Percentiles rank a stretch among this genome's conserved stretches.
phyloP scores from a whole-genome alignment of 441 rosid genomes.

The Erodium chrysanthum region DNA sequence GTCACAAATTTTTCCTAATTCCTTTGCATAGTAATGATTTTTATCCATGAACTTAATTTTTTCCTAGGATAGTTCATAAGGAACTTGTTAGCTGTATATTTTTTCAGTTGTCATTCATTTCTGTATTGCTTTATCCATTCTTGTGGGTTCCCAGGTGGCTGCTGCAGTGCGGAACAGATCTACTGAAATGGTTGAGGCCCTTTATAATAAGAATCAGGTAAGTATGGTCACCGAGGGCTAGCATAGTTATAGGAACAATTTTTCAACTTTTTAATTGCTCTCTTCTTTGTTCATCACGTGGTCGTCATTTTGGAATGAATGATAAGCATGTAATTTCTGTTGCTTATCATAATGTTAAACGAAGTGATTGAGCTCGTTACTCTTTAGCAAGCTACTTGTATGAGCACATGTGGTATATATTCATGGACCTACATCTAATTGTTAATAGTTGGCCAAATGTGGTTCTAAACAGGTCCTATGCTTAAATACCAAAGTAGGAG shows the following conservation, averaged over 20 bases:
- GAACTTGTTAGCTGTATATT: not conserved
- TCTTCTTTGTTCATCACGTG: not conserved
- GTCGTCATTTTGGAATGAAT: not conserved
- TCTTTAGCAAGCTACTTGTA: not conserved
- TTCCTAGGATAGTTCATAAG: not conserved
- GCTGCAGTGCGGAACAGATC: conserved; percentile 58
- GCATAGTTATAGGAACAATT: no score
- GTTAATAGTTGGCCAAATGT: not conserved
- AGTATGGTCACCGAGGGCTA: not conserved
- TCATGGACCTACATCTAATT: not conserved
- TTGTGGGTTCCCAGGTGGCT: conserved; percentile 49
- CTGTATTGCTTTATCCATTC: conserved; percentile 11
- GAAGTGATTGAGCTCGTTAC: not conserved
- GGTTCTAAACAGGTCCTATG: not conserved
- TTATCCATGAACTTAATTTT: not conserved
- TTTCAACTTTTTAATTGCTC: not conserved
- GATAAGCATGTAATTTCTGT: not conserved
- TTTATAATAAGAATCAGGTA: conserved; percentile 77
- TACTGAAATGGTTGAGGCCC: conserved; percentile 77
- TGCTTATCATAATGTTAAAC: not conserved
- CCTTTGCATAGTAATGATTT: not conserved
- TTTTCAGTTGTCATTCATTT: not conserved
- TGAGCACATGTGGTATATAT: not conserved
- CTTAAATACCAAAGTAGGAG: not conserved
- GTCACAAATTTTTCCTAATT: not conserved